Percentiles rank a stretch among this genome's conserved stretches.
Conservation (phyloP, 441 rosid species). For the Mallotus japonicus region DNA sequence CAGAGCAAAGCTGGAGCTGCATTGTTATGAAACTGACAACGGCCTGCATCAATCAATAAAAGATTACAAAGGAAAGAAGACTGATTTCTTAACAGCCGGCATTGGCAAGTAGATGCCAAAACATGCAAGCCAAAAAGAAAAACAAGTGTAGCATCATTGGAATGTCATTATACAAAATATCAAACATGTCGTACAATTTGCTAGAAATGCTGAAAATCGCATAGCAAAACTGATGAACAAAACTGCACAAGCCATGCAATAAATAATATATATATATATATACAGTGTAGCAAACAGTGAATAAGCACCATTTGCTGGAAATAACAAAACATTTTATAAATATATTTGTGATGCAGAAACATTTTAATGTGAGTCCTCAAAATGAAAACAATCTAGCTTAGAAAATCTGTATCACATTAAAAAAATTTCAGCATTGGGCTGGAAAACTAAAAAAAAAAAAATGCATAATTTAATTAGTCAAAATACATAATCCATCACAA, state of each 20-base stretch:
- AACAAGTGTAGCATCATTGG: not conserved
- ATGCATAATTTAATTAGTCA: not conserved
- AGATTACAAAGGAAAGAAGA: constrained; percentile 10
- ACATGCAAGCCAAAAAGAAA: not conserved
- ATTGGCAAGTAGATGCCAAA: not conserved
- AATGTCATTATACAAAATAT: not conserved
- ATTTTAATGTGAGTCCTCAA: not conserved
- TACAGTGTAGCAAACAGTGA: not conserved
- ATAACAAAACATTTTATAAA: constrained; percentile 1
- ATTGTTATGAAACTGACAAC: constrained; percentile 86
- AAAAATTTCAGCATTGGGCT: not conserved
- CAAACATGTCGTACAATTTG: not conserved
- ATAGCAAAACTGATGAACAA: not conserved
- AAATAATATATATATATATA: not conserved
- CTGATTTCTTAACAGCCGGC: not conserved
- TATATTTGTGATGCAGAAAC: not conserved
- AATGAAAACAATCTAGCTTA: not conserved
- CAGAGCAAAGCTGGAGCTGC: constrained; percentile 97
- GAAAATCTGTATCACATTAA: not conserved
- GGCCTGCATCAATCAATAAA: constrained; percentile 59
- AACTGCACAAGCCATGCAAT: not conserved
- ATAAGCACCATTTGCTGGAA: not conserved
- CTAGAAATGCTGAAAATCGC: constrained; percentile 1
- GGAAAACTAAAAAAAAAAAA: not conserved
- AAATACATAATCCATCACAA: not conserved